A percentile compares a stretch with the other conserved stretches of the same genome.
These are phyloP conservation scores for Ceratocystis huliohia DNA, from an alignment of 2,329 filamentous ascomycete species.

Conservation along the genomic window DNA sequence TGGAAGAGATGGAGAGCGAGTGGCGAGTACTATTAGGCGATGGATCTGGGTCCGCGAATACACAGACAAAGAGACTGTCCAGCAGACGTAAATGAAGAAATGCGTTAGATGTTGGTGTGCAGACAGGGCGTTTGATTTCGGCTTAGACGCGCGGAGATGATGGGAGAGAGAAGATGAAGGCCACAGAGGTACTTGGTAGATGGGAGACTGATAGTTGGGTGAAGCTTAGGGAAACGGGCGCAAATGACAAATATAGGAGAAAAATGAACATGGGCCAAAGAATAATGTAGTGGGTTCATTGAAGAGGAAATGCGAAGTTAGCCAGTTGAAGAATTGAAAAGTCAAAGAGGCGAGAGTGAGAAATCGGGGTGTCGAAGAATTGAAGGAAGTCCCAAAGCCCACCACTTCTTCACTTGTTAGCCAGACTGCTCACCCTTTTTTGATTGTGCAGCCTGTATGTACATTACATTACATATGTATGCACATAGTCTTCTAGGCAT, in stretches of 20 bases:
- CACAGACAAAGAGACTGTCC: neutral
- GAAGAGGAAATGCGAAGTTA: neutral
- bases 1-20: neutral
- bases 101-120: neutral
- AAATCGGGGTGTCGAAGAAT: no score
- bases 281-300: neutral
- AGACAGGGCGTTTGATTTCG: neutral
- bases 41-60: neutral
- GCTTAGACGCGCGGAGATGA: neutral
- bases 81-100: neutral
- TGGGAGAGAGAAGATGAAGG: neutral
- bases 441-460: neutral
- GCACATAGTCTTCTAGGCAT: neutral
- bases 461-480: no score
- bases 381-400: neutral
- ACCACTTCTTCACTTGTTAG: neutral
- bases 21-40: neutral
- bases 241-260: neutral
- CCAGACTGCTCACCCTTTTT: neutral
- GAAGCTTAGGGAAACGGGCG: no score
- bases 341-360: no score
- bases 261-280: neutral
- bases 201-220: neutral
- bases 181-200: neutral
- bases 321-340: no score